A percentile compares a stretch with the other conserved stretches of the same genome.
Conservation (phyloP, 2,329 filamentous ascomycete species). For the Juglanconis sp. region DNA sequence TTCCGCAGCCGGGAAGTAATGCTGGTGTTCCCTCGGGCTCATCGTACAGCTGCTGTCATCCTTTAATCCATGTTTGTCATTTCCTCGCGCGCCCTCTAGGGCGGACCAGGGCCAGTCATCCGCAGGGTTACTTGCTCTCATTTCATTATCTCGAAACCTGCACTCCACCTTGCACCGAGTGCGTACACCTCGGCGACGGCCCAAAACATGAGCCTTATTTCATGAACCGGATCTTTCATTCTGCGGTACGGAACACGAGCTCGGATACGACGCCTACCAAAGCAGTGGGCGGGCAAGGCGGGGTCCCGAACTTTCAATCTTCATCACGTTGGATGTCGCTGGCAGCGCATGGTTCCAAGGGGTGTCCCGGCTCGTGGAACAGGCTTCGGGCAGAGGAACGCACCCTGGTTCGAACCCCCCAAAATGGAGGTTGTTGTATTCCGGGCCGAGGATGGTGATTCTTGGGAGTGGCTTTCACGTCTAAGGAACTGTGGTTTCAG, state of each 20-base stretch:
- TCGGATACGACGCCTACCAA: background rate
- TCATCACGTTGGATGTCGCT: too few species aligned
- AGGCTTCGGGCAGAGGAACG: too few species aligned
- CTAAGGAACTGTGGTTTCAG: constrained; percentile 5
- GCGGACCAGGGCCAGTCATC: background rate
- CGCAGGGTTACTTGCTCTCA: constrained; percentile 6
- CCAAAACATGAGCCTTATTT: background rate
- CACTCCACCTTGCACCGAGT: constrained; percentile 5
- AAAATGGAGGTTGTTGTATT: too few species aligned
- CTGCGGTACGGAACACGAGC: too few species aligned
- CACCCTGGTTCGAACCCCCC: background rate
- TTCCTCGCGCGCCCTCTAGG: constrained; percentile 3
- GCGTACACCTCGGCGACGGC: background rate
- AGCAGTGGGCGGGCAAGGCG: too few species aligned
- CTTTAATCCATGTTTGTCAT: background rate
- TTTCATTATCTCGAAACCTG: constrained; percentile 11
- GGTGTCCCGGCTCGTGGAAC: too few species aligned
- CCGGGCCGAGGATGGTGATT: background rate
- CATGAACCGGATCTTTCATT: background rate
- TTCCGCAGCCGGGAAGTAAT: background rate
- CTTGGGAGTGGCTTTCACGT: background rate
- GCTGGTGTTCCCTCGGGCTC: background rate
- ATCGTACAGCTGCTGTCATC: background rate
- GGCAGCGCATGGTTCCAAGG: too few species aligned
- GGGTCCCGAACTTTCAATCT: too few species aligned